Percentiles rank a stretch among this genome's conserved stretches.
These are phyloP conservation scores for Lepraria neglecta DNA, from an alignment of 495 filamentous ascomycete species.

Conservation along the genomic window DNA sequence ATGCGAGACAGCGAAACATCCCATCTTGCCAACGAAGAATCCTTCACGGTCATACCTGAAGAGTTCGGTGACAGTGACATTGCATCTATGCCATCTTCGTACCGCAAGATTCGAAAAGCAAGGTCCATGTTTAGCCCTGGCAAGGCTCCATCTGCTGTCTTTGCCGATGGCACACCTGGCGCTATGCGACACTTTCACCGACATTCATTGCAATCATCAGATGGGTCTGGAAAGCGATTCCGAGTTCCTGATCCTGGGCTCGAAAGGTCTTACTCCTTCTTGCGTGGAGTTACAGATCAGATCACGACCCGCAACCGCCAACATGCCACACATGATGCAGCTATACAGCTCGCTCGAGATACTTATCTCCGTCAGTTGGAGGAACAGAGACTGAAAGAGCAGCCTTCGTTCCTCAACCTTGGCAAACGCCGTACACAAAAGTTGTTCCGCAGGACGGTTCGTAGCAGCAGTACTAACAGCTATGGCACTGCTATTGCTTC, in stretches of 20 bases:
- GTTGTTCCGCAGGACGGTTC: conserved; percentile 55
- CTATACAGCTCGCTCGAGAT: conserved; percentile 43
- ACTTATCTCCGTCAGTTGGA: conserved; percentile 41
- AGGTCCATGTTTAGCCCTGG: conserved; percentile 62
- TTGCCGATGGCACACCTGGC: conserved; percentile 13
- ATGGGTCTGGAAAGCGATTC: conserved; percentile 9
- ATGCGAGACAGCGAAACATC: conserved; percentile 26
- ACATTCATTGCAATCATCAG: conserved; percentile 18
- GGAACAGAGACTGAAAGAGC: conserved; percentile 33
- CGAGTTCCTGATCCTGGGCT: conserved; percentile 33
- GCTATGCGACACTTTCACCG: conserved; percentile 21
- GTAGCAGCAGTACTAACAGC: conserved; percentile 41
- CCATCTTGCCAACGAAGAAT: conserved; percentile 29
- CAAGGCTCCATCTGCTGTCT: conserved; percentile 36
- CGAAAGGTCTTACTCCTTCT: conserved; percentile 58
- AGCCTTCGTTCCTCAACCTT: conserved; percentile 45
- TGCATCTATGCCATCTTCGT: conserved; percentile 64
- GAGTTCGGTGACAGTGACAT: conserved; percentile 40
- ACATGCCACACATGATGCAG: conserved; percentile 41
- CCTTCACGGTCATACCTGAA: conserved; percentile 34
- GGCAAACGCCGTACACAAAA: conserved; percentile 44
- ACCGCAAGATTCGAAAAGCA: conserved; percentile 64
- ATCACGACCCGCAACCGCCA: conserved; percentile 29
- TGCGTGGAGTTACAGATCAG: conserved; percentile 38
- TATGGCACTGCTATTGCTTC: conserved; percentile 31